Evolutionary conservation across 768 basidiomycete genomes (phyloP), one percentile per base, ranked within the genome.

Genomic region (Calocera cornea): DNA sequence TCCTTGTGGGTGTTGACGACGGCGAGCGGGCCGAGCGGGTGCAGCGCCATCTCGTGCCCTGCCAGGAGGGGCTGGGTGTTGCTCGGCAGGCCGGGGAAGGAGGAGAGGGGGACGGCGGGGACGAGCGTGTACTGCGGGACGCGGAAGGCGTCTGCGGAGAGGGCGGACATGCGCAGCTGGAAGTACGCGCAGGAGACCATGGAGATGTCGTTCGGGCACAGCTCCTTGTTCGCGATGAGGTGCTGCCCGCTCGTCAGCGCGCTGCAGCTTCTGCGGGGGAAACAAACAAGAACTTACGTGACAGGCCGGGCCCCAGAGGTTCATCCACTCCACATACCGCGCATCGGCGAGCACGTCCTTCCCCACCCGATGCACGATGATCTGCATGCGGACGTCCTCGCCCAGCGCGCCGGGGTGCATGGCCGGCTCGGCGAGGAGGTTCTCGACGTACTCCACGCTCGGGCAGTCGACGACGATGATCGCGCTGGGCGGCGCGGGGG

Each of bases 391-490:
- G 11, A 19, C 31, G 31, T 60, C 44, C 16, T 17, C 54, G 31
- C 54, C 27, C 54, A 60, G 2, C 27, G 14, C 31, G 14, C 54
- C 54, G 8, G 24, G 54, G 7, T 22, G 14, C 11, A 82, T 82
- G 0, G 76, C 78, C 0, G 80, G 81, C 22, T 75, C 73, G 22
- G 74, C 77, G 16, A 81, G 75, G 29, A 90, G 75, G 5, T 80
- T 76, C 1, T 80, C 77, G 19, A 88, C 84, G 73, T 88, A 84
- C 34, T 74, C 79, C 0, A 80, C 76, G 0, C 83, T 82, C 0
- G 92, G 89, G 14, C 89, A 83, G 71, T 94, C 90, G 49, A 95
- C 75, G 41, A 93, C 77, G 3, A 93, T 74, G 27, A 87, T 74
- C 1, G 81, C 86, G 41, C 68, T 24, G 0, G 75, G 67, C 60